Base-by-base conservation (phyloP, 2,329 filamentous ascomycete species). In the Fusarium sp. region DNA sequence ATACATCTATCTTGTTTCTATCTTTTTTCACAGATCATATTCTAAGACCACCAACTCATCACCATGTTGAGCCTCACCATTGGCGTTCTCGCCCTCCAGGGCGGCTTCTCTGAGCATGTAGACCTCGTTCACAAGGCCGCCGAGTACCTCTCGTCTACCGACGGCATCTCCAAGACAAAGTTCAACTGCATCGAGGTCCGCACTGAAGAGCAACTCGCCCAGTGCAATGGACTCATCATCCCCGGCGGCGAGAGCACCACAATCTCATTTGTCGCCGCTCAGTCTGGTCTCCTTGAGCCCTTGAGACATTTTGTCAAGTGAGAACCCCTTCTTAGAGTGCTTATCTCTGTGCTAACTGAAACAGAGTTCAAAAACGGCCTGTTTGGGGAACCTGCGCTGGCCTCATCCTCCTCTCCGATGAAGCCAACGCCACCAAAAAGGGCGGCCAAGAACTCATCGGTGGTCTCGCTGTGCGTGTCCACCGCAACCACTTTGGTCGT, bases 301-400 rank as follows among this genome's bases (percentile, higher is more conserved):
- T 84, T 99, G 71, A 87, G 95, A 63, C 89, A 95, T 35, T 99
- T 98, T 83, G 95, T 98, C 80, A 98, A 98, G 92, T 96, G 85
- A 80, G 90, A 86, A 57, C 6, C 10, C 10, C 35, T 58, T 38
- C 45, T 31, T 13, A 31, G 4, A 31, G 27, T n/a, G 10, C 50
- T 33, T 7, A 42, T 22, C 5, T 11, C 9, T 2, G n/a, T 63
- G 8, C 45, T 74, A 25, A 68, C 50, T 36, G 2, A n/a, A 14
- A 10, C 42, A 96, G 94, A 79, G 86, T 94, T 45, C 86, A 91
- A 62, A 91, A 93, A 75, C 95, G 93, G 77, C 95, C 95, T 13
- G 94, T 93, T 27, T 99, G 96, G 96, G 97, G 97, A 66, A 98
- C 97, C 22, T 99, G 97, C 82, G 97, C 97, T 14, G 97, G 97